Conservation (phyloP, 2,329 filamentous ascomycete species). For the Grosmannia huntii region DNA sequence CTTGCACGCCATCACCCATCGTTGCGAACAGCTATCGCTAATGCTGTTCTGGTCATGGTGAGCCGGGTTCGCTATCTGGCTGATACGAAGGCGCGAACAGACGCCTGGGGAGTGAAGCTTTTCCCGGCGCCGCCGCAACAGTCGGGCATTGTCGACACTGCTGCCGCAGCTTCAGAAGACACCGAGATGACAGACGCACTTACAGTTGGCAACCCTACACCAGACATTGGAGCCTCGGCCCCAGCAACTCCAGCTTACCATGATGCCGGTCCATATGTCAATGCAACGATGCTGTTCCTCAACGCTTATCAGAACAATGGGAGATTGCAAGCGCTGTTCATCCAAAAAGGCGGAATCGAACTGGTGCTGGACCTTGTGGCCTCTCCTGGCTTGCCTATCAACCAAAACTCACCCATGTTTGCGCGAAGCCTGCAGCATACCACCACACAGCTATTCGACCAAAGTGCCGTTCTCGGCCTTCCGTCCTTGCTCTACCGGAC, state of each 20-base stretch:
- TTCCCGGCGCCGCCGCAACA: conserved; percentile 41
- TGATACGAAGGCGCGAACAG: conserved; percentile 51
- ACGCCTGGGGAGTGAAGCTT: conserved; percentile 69
- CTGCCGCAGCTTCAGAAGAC: conserved; percentile 29
- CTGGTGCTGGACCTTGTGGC: conserved; percentile 73
- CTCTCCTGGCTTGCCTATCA: conserved; percentile 65
- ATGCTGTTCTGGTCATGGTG: conserved; percentile 81
- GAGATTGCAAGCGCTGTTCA: conserved; percentile 58
- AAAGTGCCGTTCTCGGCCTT: conserved; percentile 66
- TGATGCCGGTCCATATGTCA: conserved; percentile 56
- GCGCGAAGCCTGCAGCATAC: conserved; percentile 61
- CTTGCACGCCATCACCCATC: conserved; percentile 84
- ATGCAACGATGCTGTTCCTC: conserved; percentile 66
- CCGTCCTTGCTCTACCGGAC: conserved; percentile 69
- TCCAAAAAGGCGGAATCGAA: conserved; percentile 70
- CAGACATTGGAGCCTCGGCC: not conserved
- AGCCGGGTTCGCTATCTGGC: conserved; percentile 66
- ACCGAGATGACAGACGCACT: conserved; percentile 51
- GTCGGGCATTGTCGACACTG: conserved; percentile 21
- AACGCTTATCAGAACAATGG: conserved; percentile 61
- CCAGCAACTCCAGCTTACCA: conserved; percentile 12
- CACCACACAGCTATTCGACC: conserved; percentile 66
- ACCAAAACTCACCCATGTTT: conserved; percentile 54
- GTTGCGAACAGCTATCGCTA: conserved; percentile 66
- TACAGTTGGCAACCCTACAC: not conserved